Evolutionary conservation across 176 grass and related monocot genomes (phyloP).

Genomic region (sorghum (Sorghum bicolor)): DNA sequence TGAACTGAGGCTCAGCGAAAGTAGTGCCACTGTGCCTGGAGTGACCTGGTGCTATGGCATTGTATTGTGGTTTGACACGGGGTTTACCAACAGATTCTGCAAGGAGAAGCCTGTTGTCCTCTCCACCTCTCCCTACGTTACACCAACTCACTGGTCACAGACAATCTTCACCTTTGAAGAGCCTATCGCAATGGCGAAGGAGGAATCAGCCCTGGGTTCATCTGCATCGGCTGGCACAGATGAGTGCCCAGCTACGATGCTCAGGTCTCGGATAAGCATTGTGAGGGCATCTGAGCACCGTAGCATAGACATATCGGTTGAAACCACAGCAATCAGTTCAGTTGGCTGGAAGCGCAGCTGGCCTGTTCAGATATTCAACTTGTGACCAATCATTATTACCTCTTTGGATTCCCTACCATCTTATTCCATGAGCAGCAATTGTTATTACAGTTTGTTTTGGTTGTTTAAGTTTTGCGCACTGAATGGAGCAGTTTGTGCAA

Average conservation of each 20-base stretch:
- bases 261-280: conserved; percentile 75
- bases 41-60: conserved; percentile 73
- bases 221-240: conserved; percentile 49
- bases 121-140: conserved; percentile 77
- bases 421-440: background rate
- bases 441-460: background rate
- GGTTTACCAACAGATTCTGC: conserved; percentile 80
- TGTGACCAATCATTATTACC: conserved; percentile 26
- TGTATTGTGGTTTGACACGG: conserved; percentile 85
- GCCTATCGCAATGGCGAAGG: conserved; percentile 56
- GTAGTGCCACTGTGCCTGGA: background rate
- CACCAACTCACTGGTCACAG: conserved; percentile 84
- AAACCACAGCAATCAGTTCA: conserved; percentile 49
- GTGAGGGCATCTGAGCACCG: conserved; percentile 68
- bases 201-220: conserved; percentile 9
- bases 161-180: conserved; percentile 85
- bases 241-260: conserved; percentile 39
- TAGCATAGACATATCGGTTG: conserved; percentile 76
- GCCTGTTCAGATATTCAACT: conserved; percentile 84
- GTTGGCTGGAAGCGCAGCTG: conserved; percentile 53
- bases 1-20: conserved; percentile 56
- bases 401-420: background rate
- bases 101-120: conserved; percentile 69
- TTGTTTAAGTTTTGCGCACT: background rate
- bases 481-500: background rate